phyloP scores from a whole-genome alignment of 2,329 filamentous ascomycete genomes.

The Ceratocystis alfenasii region DNA sequence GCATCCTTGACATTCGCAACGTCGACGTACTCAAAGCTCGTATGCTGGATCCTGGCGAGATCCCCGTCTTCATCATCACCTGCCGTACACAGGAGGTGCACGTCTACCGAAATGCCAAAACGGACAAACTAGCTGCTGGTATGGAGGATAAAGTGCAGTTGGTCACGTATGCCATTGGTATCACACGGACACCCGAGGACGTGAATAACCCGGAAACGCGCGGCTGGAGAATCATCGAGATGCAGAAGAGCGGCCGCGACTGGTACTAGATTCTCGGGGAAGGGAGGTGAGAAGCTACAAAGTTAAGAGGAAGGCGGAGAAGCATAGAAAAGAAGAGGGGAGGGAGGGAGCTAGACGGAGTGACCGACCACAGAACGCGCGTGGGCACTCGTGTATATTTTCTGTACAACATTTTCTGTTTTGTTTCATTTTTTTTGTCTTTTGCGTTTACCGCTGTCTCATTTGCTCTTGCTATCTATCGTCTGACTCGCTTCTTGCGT shows the following conservation, averaged over 20 bases:
- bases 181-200: conserved; percentile 86
- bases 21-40: conserved; percentile 77
- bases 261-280: conserved; percentile 43
- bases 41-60: conserved; percentile 72
- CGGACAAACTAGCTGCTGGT: conserved; percentile 75
- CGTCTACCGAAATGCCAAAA: conserved; percentile 88
- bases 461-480: background rate
- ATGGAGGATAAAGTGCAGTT: conserved; percentile 99
- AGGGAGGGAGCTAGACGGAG: background rate
- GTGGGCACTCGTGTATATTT: conserved; percentile 14
- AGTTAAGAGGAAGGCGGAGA: background rate
- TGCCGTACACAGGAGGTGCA: conserved; percentile 96
- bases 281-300: background rate
- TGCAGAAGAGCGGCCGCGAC: conserved; percentile 95
- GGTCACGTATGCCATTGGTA: conserved; percentile 94
- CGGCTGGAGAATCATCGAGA: conserved; percentile 93
- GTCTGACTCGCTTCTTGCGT: background rate
- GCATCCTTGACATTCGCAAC: conserved; percentile 86
- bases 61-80: conserved; percentile 93
- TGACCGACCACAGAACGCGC: background rate
- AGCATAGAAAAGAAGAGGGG: background rate
- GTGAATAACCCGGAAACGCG: conserved; percentile 94
- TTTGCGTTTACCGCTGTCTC: conserved; percentile 1
- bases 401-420: conserved; percentile 18
- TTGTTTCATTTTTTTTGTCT: conserved; percentile 9